Evolutionary conservation across 176 grass and related monocot genomes (phyloP).

Genomic region (Cocos nucifera): DNA sequence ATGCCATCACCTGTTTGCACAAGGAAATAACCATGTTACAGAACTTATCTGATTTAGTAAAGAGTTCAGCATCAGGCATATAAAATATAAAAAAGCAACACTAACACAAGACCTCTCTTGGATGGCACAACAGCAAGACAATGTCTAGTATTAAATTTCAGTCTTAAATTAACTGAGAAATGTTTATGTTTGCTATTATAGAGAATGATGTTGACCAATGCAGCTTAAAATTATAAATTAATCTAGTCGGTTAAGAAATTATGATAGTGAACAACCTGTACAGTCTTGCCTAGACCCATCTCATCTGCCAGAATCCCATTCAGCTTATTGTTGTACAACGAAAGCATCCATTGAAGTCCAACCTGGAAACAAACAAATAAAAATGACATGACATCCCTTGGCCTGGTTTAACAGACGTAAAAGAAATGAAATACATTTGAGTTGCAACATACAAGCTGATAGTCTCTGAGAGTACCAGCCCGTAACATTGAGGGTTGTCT

Average conservation of each 20-base stretch:
- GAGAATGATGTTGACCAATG: no score
- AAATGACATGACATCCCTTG: neutral
- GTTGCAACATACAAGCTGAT: slow-evolving; percentile 62
- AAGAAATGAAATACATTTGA: slow-evolving; percentile 7
- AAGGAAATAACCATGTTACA: slow-evolving; percentile 9
- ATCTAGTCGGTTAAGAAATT: no score
- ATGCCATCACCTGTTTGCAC: slow-evolving; percentile 77
- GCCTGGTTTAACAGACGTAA: neutral
- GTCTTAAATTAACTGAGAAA: no score
- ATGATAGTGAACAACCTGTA: slow-evolving; percentile 50
- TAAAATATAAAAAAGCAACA: no score
- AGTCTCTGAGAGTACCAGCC: slow-evolving; percentile 89
- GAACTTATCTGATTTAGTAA: no score
- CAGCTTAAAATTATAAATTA: no score
- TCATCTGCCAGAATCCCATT: slow-evolving; percentile 99
- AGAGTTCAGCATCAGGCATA: no score
- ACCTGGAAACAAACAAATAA: slow-evolving; percentile 45
- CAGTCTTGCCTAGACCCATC: slow-evolving; percentile 99
- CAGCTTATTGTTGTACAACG: slow-evolving; percentile 97
- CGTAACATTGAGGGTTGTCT: slow-evolving; percentile 90
- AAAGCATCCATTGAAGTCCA: slow-evolving; percentile 99
- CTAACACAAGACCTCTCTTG: no score
- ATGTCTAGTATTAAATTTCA: no score
- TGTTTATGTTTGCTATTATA: no score
- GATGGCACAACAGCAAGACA: no score